Conservation (phyloP, 495 filamentous ascomycete species). For the Aspergillus haitiensis region DNA sequence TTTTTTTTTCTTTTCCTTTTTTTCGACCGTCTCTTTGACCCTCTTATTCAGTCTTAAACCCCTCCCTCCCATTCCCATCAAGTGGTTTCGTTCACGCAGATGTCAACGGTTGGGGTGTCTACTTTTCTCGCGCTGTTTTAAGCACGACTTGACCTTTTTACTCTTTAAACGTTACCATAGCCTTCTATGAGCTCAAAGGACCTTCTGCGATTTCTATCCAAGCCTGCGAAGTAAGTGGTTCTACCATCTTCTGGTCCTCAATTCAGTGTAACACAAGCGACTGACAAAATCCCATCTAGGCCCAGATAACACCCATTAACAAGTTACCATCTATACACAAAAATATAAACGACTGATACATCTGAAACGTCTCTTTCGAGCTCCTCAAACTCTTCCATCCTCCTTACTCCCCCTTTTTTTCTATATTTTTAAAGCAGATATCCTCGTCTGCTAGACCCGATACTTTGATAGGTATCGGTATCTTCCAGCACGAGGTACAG, state of each 20-base stretch:
- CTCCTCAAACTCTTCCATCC: slow-evolving; percentile 18
- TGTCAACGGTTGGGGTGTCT: slow-evolving; percentile 41
- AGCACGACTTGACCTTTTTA: slow-evolving; percentile 18
- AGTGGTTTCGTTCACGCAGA: slow-evolving; percentile 26
- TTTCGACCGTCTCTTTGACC: neutral
- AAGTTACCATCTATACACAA: neutral
- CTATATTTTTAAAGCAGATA: slow-evolving; percentile 55
- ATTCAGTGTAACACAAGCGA: slow-evolving; percentile 5
- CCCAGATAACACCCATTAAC: slow-evolving; percentile 78
- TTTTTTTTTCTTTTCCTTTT: slow-evolving; percentile 3
- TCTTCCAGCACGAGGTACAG: slow-evolving; percentile 68
- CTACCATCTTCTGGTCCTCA: slow-evolving; percentile 11
- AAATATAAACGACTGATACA: no score
- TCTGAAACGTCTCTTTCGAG: slow-evolving; percentile 12
- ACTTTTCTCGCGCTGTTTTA: slow-evolving; percentile 42
- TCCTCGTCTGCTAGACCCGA: slow-evolving; percentile 88
- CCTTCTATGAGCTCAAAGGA: slow-evolving; percentile 89
- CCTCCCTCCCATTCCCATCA: neutral
- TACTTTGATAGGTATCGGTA: slow-evolving; percentile 87
- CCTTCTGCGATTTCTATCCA: slow-evolving; percentile 90
- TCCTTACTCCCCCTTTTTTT: slow-evolving; percentile 17
- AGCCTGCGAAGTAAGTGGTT: slow-evolving; percentile 82
- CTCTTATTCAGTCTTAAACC: slow-evolving; percentile 12
- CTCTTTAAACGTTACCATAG: slow-evolving; percentile 26
- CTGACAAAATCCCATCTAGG: slow-evolving; percentile 47